These are phyloP conservation scores for Mimosa bimucronata DNA, from an alignment of 306 rosid genomes.

Conservation along the genomic window DNA sequence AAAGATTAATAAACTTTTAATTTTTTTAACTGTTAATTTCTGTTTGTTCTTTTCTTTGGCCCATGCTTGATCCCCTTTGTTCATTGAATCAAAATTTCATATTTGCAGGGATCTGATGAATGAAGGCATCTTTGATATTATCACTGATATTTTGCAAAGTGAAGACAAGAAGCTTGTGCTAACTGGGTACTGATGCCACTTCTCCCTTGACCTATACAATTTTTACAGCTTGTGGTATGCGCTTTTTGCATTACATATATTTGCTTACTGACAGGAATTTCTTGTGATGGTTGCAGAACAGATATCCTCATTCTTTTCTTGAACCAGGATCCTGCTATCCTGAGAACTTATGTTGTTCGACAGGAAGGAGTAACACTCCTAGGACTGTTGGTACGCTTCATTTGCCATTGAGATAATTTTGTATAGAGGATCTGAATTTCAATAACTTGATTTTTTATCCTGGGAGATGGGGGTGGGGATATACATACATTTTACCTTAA, in stretches of 20 bases:
- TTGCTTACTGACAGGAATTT: slow-evolving; percentile 45
- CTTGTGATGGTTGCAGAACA: slow-evolving; percentile 92
- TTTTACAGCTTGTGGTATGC: slow-evolving; percentile 26
- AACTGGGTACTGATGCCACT: slow-evolving; percentile 69
- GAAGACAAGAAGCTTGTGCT: slow-evolving; percentile 85
- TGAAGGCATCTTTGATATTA: slow-evolving; percentile 86
- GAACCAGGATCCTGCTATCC: slow-evolving; percentile 92
- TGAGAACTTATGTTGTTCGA: slow-evolving; percentile 81
- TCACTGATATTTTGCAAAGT: slow-evolving; percentile 79
- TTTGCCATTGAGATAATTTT: slow-evolving; percentile 3
- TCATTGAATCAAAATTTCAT: slow-evolving; percentile 30
- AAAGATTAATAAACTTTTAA: not conserved
- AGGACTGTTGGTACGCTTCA: slow-evolving; percentile 72
- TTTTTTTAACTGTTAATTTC: not conserved
- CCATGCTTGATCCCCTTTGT: slow-evolving; percentile 4
- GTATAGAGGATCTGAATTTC: slow-evolving; percentile 6
- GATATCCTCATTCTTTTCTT: slow-evolving; percentile 91
- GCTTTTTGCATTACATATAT: slow-evolving; percentile 14
- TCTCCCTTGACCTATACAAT: slow-evolving; percentile 18
- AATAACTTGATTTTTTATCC: not conserved
- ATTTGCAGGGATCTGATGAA: slow-evolving; percentile 83
- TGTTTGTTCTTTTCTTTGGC: not conserved
- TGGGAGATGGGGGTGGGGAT: not conserved
- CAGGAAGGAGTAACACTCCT: slow-evolving; percentile 84
- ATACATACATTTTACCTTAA: not conserved